Evolutionary conservation across 139 green algal species (phyloP), one percentile per base, ranked within the genome.

Genomic region (Diplosphaera chodatii): DNA sequence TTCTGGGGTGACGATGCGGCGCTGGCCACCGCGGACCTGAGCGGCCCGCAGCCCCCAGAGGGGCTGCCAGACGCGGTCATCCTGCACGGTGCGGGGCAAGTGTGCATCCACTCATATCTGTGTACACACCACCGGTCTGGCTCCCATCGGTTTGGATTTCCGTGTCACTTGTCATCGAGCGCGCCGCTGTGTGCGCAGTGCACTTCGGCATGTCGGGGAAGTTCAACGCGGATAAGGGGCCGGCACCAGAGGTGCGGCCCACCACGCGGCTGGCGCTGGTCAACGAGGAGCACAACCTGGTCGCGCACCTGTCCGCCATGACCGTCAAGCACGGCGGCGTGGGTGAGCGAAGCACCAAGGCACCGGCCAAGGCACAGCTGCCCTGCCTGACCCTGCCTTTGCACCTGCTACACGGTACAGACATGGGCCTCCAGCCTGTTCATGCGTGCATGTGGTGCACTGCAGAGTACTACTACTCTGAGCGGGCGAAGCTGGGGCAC

Each of bases 161-260:
- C n/a, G n/a, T n/a, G n/a, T n/a, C n/a, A n/a, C n/a, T n/a, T n/a
- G n/a, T n/a, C n/a, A n/a, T n/a, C n/a, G n/a, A n/a, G n/a, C n/a
- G n/a, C n/a, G n/a, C n/a, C n/a, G n/a, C n/a, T n/a, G 37, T 48
- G 6, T 48, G 37, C 18, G 48, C 48, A 59, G 48, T 96, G 15
- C 90, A 96, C 77, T 96, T 96, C 80, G 90, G 90, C 34, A 96
- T 96, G 90, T 80, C 63, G 32, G 84, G 83, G 20, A 64, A 68
- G 0, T 89, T 86, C 78, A 34, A 27, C 22, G 63, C 31, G 6
- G 63, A 1, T 65, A 27, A 4, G 18, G 63, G 29, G n/a, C 55
- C 59, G 33, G 34, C 33, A 23, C 66, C 66, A 5, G 66, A 70
- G 23, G 15, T 32, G 25, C 48, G 55, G 5, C 48, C 71, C 3